Evolutionary conservation across 2,329 filamentous ascomycete genomes (phyloP), one percentile per base, ranked within the genome.

Genomic region (Penicillium brevicompactum): DNA sequence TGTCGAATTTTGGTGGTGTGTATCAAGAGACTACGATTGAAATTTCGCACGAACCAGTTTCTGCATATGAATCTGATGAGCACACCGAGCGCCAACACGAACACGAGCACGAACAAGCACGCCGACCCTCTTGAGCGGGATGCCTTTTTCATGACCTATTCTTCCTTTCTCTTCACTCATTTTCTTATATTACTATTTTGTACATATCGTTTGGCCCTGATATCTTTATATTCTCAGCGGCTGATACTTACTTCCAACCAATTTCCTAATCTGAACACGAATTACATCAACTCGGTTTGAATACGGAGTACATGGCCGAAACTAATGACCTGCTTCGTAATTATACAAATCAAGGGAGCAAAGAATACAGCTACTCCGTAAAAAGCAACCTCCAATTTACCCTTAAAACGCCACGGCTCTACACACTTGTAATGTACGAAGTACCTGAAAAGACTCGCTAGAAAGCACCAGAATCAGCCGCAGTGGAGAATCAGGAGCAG

Each of bases 21-120:
- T 74, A 76, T 53, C 72, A 75, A 53, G 63, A 78, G 58, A 77
- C 74, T 9, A 77, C 74, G 6, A 74, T 78, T 51, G 74, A 76
- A 59, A 72, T 76, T 41, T 71, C 69, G 6, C 70, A 71, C 51
- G 72, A 75, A 57, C 67, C 66, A 16, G 67, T 61, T 31, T 46
- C 48, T 7, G 34, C 54, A 24, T 51, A 48, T 22, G 56, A 64
- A 27, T 57, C 49, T 10, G 44, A 52, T 31, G 54, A 56, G 9
- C 45, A 43, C 21, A 50, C 40, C 32, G 40, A 51, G 30, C 59
- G 53, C 14, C 46, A 21, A 16, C 38, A 21, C 14, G 38, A 21
- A 21, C 34, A 37, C 9, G 48, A 10, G 10, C 38, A 21, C 7
- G 38, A 41, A 7, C 24, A 27, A 27, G 5, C 24, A 27, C n/a